Evolutionary conservation across 2,329 filamentous ascomycete species (phyloP).

Genomic region (Diaporthe sp.): DNA sequence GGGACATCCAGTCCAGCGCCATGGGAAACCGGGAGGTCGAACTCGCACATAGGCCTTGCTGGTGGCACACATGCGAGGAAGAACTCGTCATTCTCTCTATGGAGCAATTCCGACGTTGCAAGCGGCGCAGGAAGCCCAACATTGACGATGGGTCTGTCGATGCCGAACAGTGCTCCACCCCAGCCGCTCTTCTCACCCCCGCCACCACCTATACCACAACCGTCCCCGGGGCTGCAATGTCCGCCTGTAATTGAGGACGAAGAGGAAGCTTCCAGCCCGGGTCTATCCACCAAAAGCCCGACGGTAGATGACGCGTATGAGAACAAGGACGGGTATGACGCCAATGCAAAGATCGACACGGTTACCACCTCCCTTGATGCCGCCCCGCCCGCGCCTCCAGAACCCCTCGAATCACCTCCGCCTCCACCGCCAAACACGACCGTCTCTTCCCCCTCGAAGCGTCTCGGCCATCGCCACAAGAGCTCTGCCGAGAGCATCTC

Average conservation of each 20-base stretch:
- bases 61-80: conserved; percentile 57
- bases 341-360: conserved; percentile 44
- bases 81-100: conserved; percentile 63
- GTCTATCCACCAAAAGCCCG: conserved; percentile 46
- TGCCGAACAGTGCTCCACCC: conserved; percentile 39
- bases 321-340: conserved; percentile 11
- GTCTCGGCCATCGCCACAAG: conserved; percentile 64
- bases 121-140: conserved; percentile 66
- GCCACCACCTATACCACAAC: conserved; percentile 44
- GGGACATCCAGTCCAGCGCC: conserved; percentile 57
- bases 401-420: conserved; percentile 5
- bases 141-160: conserved; percentile 55
- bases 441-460: conserved; percentile 43
- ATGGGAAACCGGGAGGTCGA: conserved; percentile 46
- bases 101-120: conserved; percentile 62
- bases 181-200: conserved; percentile 46
- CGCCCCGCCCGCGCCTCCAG: conserved; percentile 4
- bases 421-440: conserved; percentile 5
- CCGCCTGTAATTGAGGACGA: conserved; percentile 58
- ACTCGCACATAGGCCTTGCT: conserved; percentile 40
- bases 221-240: conserved; percentile 48
- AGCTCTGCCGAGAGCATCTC: conserved; percentile 78
- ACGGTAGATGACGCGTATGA: not conserved
- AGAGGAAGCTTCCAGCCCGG: conserved; percentile 47
- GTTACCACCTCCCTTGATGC: conserved; percentile 41